Base-by-base conservation (phyloP, 2,329 filamentous ascomycete species). In the Talaromyces islandicus region DNA sequence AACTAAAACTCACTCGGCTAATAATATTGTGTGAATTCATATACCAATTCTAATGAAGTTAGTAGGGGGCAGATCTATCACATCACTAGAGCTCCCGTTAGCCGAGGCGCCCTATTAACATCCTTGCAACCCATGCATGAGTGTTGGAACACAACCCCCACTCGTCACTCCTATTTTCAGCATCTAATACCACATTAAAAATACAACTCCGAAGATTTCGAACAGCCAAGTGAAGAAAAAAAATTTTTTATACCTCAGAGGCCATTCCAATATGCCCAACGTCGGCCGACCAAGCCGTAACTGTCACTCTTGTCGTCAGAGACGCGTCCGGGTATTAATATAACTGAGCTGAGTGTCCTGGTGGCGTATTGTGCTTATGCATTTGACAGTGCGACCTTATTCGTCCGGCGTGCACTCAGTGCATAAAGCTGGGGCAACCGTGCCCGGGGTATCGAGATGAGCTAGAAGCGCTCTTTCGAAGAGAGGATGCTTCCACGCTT, bases 401-500 rank as follows among this genome's bases (percentile, higher is more conserved):
- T n/a, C 25, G 54, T 24, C 58, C 58, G 9, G 53, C 19, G 41
- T 60, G 58, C 30, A 21, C 43, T 11, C 58, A 55, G 19, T 60
- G 58, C 32, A 14, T 56, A 27, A 43, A 41, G 17, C 50, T 56
- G n/a, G 30, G 29, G 14, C 54, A 41, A 53, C 14, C 17, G 5
- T 60, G 58, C 24, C 43, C 52, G 2, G 58, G 58, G 4, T 60
- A 60, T 52, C 41, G 58, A 9, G 30, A 56, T 25, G 29, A 60
- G n/a, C 35, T 48, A 17, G 58, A 60, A 29, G 25, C 56, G 12
- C 29, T 38, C 7, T 60, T 60, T 32, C 58, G 58, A 35, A 56
- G 21, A 12, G 58, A 60, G 19, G 55, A 53, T 7, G 1, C 41
- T 3, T 3, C 52, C 12, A 56, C 52, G 24, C 55, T 56, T 10